Percentiles rank a stretch among this genome's conserved stretches.
phyloP scores from a whole-genome alignment of 139 green algal species.

The Picochlorum costavermella region DNA sequence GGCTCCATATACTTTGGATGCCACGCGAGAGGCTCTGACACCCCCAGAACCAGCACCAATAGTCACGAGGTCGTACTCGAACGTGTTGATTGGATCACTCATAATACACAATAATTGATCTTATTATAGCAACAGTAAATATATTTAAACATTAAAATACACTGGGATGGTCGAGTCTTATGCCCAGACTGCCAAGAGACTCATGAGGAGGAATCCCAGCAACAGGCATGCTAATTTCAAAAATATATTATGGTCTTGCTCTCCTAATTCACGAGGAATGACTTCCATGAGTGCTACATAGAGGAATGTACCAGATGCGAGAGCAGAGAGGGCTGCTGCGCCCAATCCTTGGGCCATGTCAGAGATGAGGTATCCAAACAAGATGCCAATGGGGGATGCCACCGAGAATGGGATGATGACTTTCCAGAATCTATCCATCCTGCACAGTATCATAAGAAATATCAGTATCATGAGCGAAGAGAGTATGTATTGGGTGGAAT shows the following conservation, averaged over 20 bases:
- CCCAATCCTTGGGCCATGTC: slow-evolving; percentile 31
- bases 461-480: neutral
- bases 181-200: slow-evolving; percentile 68
- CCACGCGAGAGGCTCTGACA: slow-evolving; percentile 65
- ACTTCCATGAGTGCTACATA: slow-evolving; percentile 82
- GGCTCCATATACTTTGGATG: slow-evolving; percentile 44
- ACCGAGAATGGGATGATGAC: slow-evolving; percentile 55
- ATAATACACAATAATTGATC: neutral
- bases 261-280: slow-evolving; percentile 55
- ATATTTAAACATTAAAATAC: neutral
- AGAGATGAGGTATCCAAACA: slow-evolving; percentile 45
- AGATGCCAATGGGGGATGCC: slow-evolving; percentile 63
- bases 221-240: slow-evolving; percentile 54
- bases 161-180: slow-evolving; percentile 12
- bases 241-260: slow-evolving; percentile 21
- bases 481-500: neutral
- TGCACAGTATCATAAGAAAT: neutral
- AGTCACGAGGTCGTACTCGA: slow-evolving; percentile 79
- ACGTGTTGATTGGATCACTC: neutral
- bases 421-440: slow-evolving; percentile 49
- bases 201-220: slow-evolving; percentile 62
- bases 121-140: neutral
- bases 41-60: slow-evolving; percentile 87
- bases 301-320: slow-evolving; percentile 72
- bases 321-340: slow-evolving; percentile 46